These are phyloP conservation scores for Apiotrichum laibachii DNA, from an alignment of 1,284 basidiomycete genomes.

Conservation along the genomic window DNA sequence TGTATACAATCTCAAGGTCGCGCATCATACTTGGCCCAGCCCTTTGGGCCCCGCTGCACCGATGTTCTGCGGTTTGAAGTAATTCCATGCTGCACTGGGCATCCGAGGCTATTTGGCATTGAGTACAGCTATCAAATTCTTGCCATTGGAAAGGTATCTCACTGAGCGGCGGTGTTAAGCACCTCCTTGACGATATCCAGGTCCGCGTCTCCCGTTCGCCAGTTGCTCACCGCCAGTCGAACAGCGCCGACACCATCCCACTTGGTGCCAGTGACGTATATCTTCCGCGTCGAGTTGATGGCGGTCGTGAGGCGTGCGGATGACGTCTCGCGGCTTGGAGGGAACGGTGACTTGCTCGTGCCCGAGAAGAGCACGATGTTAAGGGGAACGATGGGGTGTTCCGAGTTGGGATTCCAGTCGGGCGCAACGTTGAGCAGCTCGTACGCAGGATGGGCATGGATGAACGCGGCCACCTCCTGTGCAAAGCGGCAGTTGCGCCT, in stretches of 20 bases:
- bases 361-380: slow-evolving; percentile 56
- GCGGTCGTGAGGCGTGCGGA: slow-evolving; percentile 33
- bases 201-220: slow-evolving; percentile 50
- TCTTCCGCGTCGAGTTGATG: slow-evolving; percentile 50
- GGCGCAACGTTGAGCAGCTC: slow-evolving; percentile 46
- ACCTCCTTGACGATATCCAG: slow-evolving; percentile 26
- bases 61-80: too few relatives aligned
- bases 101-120: too few relatives aligned
- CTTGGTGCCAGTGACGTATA: slow-evolving; percentile 53
- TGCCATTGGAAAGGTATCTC: too few relatives aligned
- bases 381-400: slow-evolving; percentile 39
- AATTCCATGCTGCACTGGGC: too few relatives aligned
- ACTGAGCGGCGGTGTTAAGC: slow-evolving; percentile 21
- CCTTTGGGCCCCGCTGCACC: too few relatives aligned
- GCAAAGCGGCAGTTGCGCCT: slow-evolving; percentile 53
- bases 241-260: slow-evolving; percentile 53
- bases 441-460: slow-evolving; percentile 40
- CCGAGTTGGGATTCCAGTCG: neutral
- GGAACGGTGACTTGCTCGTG: slow-evolving; percentile 26
- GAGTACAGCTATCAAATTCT: too few relatives aligned
- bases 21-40: too few relatives aligned
- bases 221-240: slow-evolving; percentile 55
- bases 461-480: slow-evolving; percentile 42
- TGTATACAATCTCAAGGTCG: too few relatives aligned
- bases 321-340: slow-evolving; percentile 5